Evolutionary conservation across 2,329 filamentous ascomycete genomes (phyloP), one percentile per base, ranked within the genome.

Genomic region (Pseudocercospora vitis): DNA sequence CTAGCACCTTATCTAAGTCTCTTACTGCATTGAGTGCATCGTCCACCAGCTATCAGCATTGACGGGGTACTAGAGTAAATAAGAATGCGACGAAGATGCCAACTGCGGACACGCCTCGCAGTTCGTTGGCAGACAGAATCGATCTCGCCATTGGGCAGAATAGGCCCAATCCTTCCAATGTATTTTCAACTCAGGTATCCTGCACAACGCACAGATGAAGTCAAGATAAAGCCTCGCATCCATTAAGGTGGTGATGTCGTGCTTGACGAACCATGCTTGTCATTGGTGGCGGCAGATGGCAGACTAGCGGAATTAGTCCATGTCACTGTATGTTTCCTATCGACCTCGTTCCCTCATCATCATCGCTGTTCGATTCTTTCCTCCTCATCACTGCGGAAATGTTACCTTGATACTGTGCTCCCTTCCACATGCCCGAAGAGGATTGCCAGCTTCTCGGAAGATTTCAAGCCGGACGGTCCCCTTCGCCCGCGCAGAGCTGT

Each of bases 391-490:
- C 16, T 19, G 7, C 33, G 2, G 21, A 2, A 19, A 18, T 37
- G 7, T 4, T 19, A 7, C 1, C 14, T 37, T 11, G 5, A 37
- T 18, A n/a, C 28, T 29, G 14, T 19, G 14, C 9, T 19, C 16
- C 9, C 40, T 37, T 52, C 50, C 50, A 47, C 50, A 46, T 33
- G 50, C 29, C 50, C 50, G 50, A 28, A 37, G 21, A 29, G 29
- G 23, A 47, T 52, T 33, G 21, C 23, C 50, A 45, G 42, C 21
- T 39, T 28, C 24, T 47, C 24, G 42, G 24, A 16, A 29, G 6
- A 11, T 47, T 28, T 19, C 7, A 19, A 7, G 33, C 33, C 33
- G 33, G 14, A 11, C 3, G 33, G n/a, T n/a, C n/a, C n/a, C n/a
- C n/a, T n/a, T n/a, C n/a, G n/a, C n/a, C n/a, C 33, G 16, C 33